These are phyloP conservation scores for Pochonia chlamydosporia DNA, from an alignment of 2,329 filamentous ascomycete genomes.

Conservation along the genomic window DNA sequence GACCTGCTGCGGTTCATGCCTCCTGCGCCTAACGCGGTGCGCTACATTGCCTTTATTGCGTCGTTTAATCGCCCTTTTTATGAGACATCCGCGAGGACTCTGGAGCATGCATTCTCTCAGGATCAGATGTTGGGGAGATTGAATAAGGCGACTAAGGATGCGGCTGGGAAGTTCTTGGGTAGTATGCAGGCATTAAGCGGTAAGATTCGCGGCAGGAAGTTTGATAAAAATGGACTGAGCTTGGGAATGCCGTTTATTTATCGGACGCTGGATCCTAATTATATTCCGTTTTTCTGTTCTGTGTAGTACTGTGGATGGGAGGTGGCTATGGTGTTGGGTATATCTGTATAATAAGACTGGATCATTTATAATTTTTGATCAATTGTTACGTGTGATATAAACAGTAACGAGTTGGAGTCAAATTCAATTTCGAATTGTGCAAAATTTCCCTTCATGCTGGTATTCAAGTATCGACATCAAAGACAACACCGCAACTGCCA, in stretches of 20 bases:
- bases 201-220: constrained; percentile 28
- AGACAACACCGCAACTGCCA: no score
- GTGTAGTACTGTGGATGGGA: no score
- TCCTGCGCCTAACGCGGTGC: constrained; percentile 21
- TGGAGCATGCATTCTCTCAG: constrained; percentile 36
- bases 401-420: no score
- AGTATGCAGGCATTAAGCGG: constrained; percentile 33
- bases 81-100: constrained; percentile 26
- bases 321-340: no score
- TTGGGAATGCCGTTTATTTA: constrained; percentile 43
- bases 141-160: constrained; percentile 23
- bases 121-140: constrained; percentile 24
- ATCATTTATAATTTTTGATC: no score
- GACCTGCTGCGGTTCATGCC: constrained; percentile 30
- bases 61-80: constrained; percentile 36
- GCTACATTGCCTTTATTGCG: constrained; percentile 30
- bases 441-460: no score
- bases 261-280: constrained; percentile 17
- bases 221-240: constrained; percentile 35
- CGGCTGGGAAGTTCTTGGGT: constrained; percentile 28
- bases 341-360: no score
- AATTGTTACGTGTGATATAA: no score
- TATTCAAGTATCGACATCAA: no score
- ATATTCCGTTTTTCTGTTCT: no score
- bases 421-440: no score